A percentile compares a stretch with the other conserved stretches of the same genome.
Evolutionary conservation across 331 rosid species (phyloP).

Genomic region (Arachis monticola): DNA sequence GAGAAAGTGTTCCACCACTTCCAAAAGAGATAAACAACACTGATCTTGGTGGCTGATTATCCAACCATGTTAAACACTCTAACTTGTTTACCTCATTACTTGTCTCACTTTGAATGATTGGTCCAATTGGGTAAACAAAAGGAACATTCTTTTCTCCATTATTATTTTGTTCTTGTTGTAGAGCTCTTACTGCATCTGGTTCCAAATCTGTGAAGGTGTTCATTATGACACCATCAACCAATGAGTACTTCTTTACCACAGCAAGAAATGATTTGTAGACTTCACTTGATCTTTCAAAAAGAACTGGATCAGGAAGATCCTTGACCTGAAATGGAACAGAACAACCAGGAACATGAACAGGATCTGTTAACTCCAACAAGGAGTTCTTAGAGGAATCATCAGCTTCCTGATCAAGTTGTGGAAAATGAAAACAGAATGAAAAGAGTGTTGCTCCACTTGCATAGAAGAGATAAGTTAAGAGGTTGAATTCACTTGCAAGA

Average conservation of each 20-base stretch:
- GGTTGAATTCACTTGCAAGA: no score
- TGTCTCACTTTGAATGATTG: slow-evolving; percentile 19
- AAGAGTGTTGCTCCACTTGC: no score
- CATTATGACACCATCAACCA: slow-evolving; percentile 32
- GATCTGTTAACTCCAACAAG: not conserved
- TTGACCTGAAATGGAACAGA: slow-evolving; percentile 2
- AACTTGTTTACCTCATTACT: not conserved
- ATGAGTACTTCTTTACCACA: not conserved
- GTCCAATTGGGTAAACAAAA: slow-evolving; percentile 31
- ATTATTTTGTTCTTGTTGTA: not conserved
- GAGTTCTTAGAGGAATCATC: slow-evolving; percentile 2
- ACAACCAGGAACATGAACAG: slow-evolving; percentile 3
- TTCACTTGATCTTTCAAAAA: not conserved
- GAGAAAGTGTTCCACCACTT: slow-evolving; percentile 41
- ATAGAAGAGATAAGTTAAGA: no score
- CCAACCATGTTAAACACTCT: slow-evolving; percentile 31
- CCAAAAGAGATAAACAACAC: slow-evolving; percentile 33
- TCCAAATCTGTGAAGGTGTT: slow-evolving; percentile 32
- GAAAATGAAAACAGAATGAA: not conserved
- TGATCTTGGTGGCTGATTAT: slow-evolving; percentile 24
- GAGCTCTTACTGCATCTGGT: not conserved
- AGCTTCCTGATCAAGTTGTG: not conserved
- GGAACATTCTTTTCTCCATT: not conserved
- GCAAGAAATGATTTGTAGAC: slow-evolving; percentile 18
- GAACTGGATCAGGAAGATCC: slow-evolving; percentile 19